Evolutionary conservation across 306 rosid genomes (phyloP).

Genomic region (Styphnolobium japonicum): DNA sequence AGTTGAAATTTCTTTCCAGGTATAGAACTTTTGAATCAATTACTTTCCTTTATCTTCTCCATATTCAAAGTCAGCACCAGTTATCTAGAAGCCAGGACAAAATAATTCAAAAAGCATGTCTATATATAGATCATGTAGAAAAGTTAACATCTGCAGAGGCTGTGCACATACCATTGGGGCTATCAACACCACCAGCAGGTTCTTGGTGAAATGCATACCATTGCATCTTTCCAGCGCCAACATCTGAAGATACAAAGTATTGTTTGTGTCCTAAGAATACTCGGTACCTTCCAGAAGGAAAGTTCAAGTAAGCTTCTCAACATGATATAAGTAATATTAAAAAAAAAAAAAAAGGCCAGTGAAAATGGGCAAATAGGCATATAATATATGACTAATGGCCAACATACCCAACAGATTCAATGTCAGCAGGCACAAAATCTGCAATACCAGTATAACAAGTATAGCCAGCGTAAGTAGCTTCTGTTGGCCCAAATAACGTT

Average conservation of each 20-base stretch:
- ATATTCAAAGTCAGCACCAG: not conserved
- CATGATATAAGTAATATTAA: slow-evolving; percentile 1
- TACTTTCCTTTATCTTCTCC: not conserved
- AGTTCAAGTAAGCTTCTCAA: slow-evolving; percentile 31
- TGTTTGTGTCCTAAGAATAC: slow-evolving; percentile 98
- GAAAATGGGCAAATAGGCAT: slow-evolving; percentile 6
- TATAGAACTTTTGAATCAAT: not conserved
- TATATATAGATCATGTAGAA: not conserved
- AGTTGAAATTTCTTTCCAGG: not conserved
- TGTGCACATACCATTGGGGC: slow-evolving; percentile 46
- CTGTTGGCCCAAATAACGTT: slow-evolving; percentile 66
- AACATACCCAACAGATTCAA: slow-evolving; percentile 87
- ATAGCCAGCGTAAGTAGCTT: slow-evolving; percentile 80
- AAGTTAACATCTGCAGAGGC: not conserved
- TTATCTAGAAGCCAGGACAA: not conserved
- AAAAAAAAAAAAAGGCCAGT: not conserved
- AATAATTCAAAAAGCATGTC: not conserved
- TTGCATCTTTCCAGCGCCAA: slow-evolving; percentile 97
- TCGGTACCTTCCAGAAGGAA: slow-evolving; percentile 73
- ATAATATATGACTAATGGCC: not conserved
- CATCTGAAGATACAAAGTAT: slow-evolving; percentile 96
- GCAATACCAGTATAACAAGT: slow-evolving; percentile 98
- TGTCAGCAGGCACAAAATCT: slow-evolving; percentile 91
- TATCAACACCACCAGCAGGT: slow-evolving; percentile 74
- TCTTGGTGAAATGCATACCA: slow-evolving; percentile 97